Evolutionary conservation across 1,139 yeast genomes (phyloP).

Genomic region (Pichiaceae sp.): DNA sequence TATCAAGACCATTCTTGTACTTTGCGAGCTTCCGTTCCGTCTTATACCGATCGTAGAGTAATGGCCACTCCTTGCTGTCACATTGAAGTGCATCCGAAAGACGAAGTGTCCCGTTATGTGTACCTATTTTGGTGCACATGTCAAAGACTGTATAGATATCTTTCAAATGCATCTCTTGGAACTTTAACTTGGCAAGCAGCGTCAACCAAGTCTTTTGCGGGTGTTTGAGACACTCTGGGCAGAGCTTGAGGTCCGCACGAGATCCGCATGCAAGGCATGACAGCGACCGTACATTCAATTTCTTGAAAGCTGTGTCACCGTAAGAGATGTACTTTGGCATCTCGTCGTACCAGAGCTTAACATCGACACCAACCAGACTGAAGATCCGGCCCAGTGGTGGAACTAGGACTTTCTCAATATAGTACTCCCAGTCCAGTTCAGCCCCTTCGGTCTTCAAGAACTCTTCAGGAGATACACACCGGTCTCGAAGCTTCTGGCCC

Average conservation of each 20-base stretch:
- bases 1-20: slow-evolving; percentile 16
- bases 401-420: slow-evolving; percentile 69
- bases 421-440: slow-evolving; percentile 71
- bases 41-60: slow-evolving; percentile 30
- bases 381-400: slow-evolving; percentile 88
- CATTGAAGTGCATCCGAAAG: slow-evolving; percentile 21
- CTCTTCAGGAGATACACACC: slow-evolving; percentile 75
- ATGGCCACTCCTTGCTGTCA: slow-evolving; percentile 34
- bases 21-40: slow-evolving; percentile 16
- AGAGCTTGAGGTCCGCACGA: slow-evolving; percentile 21
- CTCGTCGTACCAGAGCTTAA: slow-evolving; percentile 69
- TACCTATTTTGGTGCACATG: slow-evolving; percentile 12
- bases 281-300: slow-evolving; percentile 14
- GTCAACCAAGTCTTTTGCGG: slow-evolving; percentile 16
- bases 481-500: slow-evolving; percentile 61
- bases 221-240: slow-evolving; percentile 23
- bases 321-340: slow-evolving; percentile 39
- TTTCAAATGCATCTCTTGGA: slow-evolving; percentile 12
- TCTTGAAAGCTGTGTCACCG: slow-evolving; percentile 7
- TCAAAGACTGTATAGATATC: slow-evolving; percentile 15
- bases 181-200: slow-evolving; percentile 21
- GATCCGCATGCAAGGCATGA: slow-evolving; percentile 20
- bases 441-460: slow-evolving; percentile 37
- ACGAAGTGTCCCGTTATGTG: slow-evolving; percentile 5
- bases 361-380: slow-evolving; percentile 74